Evolutionary conservation across 2,329 filamentous ascomycete species (phyloP).

Genomic region (Escovopsis sp.): DNA sequence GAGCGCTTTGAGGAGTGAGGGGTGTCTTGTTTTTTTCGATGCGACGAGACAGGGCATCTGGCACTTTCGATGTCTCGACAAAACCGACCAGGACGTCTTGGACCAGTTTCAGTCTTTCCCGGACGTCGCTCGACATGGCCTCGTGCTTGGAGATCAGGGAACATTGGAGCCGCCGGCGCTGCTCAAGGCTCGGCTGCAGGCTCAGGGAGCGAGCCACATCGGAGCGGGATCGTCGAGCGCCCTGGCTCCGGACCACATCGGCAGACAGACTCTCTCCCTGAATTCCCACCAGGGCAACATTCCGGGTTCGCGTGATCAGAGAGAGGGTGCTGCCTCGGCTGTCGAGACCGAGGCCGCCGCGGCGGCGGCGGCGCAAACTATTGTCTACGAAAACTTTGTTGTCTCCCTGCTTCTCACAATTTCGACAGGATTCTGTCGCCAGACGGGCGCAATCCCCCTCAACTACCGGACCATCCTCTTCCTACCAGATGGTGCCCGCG

Average conservation of each 20-base stretch:
- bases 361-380: conserved; percentile 18
- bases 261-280: conserved; percentile 11
- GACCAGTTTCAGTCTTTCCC: conserved; percentile 23
- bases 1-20: conserved; percentile 33
- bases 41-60: conserved; percentile 34
- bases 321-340: conserved; percentile 14
- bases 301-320: conserved; percentile 10
- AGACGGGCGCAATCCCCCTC: conserved; percentile 34
- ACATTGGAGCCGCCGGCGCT: conserved; percentile 34
- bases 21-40: conserved; percentile 40
- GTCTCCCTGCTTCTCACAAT: conserved; percentile 36
- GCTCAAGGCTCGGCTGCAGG: conserved; percentile 27
- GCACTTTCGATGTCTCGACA: conserved; percentile 36
- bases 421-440: conserved; percentile 33
- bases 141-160: conserved; percentile 34
- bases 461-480: conserved; percentile 39
- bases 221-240: conserved; percentile 30
- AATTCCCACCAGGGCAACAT: conserved; percentile 6
- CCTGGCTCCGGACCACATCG: conserved; percentile 23
- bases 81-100: conserved; percentile 20
- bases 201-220: conserved; percentile 26
- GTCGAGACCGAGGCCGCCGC: conserved; percentile 11
- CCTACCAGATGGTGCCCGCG: conserved; percentile 11
- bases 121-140: conserved; percentile 28
- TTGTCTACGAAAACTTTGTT: conserved; percentile 40